phyloP scores from a whole-genome alignment of 1,284 basidiomycete species.

The Papiliotrema fonsecae region DNA sequence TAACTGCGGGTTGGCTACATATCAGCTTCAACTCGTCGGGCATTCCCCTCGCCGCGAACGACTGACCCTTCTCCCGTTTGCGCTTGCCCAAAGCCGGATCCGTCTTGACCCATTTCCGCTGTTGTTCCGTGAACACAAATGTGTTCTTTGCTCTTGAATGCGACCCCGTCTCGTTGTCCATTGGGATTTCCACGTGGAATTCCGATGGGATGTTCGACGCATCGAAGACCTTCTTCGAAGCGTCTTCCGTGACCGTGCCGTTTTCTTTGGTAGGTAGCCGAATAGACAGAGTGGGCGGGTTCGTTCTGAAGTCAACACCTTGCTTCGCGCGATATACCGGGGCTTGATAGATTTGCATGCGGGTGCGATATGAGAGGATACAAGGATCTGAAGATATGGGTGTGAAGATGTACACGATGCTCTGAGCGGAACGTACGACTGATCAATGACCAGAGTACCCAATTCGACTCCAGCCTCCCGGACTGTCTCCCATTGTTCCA shows the following conservation, averaged over 20 bases:
- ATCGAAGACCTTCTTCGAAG: constrained; percentile 4
- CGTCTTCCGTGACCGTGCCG: neutral
- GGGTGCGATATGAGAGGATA: no score
- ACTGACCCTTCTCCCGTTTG: constrained; percentile 37
- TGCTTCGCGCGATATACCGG: no score
- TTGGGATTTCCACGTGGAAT: constrained; percentile 35
- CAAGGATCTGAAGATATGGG: no score
- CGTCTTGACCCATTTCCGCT: constrained; percentile 6
- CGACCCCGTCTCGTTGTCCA: constrained; percentile 7
- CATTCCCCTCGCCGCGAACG: neutral
- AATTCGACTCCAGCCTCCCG: constrained; percentile 49
- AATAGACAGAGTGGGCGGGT: constrained; percentile 22
- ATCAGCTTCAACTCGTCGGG: neutral
- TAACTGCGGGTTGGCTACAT: constrained; percentile 23
- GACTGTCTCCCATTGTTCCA: constrained; percentile 51
- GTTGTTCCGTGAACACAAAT: constrained; percentile 38
- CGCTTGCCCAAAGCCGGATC: constrained; percentile 16
- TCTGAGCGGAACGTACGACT: constrained; percentile 30
- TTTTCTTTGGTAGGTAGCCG: constrained; percentile 11
- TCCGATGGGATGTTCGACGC: constrained; percentile 27
- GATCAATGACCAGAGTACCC: constrained; percentile 52
- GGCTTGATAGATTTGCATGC: no score
- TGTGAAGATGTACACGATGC: no score
- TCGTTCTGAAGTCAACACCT: no score
- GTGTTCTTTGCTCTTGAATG: constrained; percentile 30